phyloP scores from a whole-genome alignment of 345 rosid species.

The Dipteronia dyeriana region DNA sequence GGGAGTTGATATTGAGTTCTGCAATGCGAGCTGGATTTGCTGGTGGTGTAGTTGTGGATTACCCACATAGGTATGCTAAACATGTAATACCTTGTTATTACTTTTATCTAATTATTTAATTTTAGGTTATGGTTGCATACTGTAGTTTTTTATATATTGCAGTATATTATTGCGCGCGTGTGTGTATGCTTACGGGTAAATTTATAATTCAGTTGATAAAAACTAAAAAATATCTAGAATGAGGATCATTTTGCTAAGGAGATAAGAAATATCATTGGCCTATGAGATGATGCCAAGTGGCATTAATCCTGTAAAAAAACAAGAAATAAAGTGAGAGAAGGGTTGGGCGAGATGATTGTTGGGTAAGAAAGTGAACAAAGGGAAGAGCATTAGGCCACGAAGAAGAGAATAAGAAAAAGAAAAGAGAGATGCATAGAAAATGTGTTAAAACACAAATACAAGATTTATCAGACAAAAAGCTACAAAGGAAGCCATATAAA shows the following conservation, averaged over 20 bases:
- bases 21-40: slow-evolving; percentile 94
- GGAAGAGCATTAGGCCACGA: neutral
- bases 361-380: neutral
- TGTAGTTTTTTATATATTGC: neutral
- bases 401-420: no score
- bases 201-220: neutral
- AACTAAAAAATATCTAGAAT: neutral
- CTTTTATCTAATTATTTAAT: neutral
- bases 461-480: neutral
- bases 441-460: neutral
- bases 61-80: slow-evolving; percentile 74
- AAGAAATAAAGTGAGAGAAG: neutral
- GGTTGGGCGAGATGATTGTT: neutral
- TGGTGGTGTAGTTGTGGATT: slow-evolving; percentile 91
- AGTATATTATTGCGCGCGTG: neutral
- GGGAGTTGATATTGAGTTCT: slow-evolving; percentile 71
- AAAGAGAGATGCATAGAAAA: no score
- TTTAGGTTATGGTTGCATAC: neutral
- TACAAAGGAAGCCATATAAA: no score
- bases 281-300: neutral
- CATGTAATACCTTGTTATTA: neutral
- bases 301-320: neutral
- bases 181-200: no score
- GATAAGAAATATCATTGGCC: neutral
- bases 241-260: neutral